Conservation (phyloP, 2,329 filamentous ascomycete species). For the Zymoseptoria ardabiliae region DNA sequence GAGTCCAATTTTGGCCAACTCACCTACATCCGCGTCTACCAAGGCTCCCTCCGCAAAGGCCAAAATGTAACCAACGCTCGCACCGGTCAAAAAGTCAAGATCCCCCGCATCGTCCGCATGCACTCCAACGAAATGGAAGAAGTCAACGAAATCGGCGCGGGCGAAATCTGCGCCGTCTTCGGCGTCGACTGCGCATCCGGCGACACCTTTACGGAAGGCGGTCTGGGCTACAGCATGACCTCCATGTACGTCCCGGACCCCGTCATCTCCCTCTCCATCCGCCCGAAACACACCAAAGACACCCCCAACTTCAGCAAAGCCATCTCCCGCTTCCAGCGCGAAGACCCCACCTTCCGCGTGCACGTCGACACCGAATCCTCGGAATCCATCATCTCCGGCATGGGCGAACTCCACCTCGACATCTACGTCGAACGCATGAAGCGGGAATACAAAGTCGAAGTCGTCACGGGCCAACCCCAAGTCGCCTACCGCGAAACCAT, state of each 20-base stretch:
- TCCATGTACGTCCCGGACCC: constrained; percentile 98
- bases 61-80: constrained; percentile 88
- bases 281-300: constrained; percentile 88
- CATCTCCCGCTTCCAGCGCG: constrained; percentile 96
- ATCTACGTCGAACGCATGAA: constrained; percentile 97
- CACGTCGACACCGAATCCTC: constrained; percentile 86
- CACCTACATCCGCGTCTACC: constrained; percentile 97
- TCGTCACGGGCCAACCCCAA: constrained; percentile 89
- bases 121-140: constrained; percentile 99
- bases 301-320: constrained; percentile 94
- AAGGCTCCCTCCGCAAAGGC: constrained; percentile 82
- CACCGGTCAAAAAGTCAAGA: constrained; percentile 90
- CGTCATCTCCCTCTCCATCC: constrained; percentile 96
- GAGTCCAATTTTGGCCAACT: constrained; percentile 98
- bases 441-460: constrained; percentile 94
- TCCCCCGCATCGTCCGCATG: constrained; percentile 97
- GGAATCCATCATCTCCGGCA: constrained; percentile 96
- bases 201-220: constrained; percentile 94
- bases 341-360: constrained; percentile 95
- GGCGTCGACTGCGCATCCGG: constrained; percentile 96
- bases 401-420: constrained; percentile 94
- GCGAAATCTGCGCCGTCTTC: constrained; percentile 97
- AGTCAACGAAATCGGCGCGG: constrained; percentile 81
- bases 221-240: constrained; percentile 87
- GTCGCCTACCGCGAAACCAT: constrained; percentile 97